These are phyloP conservation scores for Kwoniella europaea DNA, from an alignment of 768 basidiomycete genomes.

Conservation along the genomic window DNA sequence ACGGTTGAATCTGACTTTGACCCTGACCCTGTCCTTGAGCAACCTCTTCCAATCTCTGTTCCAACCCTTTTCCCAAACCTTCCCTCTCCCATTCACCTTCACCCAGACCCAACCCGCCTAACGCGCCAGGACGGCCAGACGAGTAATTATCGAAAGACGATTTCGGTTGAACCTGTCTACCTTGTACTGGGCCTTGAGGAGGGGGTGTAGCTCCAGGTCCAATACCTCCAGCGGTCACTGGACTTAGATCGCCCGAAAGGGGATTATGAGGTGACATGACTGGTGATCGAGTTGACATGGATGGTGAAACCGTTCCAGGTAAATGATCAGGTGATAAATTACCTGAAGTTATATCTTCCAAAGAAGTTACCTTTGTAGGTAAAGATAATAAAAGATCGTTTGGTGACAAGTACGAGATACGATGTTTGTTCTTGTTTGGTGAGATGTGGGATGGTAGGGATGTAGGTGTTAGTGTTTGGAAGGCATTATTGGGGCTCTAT, in stretches of 20 bases:
- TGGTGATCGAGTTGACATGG: constrained; percentile 36
- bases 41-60: constrained; percentile 73
- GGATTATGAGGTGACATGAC: constrained; percentile 17
- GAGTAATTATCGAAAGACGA: constrained; percentile 2
- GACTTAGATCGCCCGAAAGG: constrained; percentile 7
- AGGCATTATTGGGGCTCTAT: constrained; percentile 1
- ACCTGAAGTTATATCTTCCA: constrained; percentile 71
- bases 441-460: constrained; percentile 44
- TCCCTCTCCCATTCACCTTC: constrained; percentile 89
- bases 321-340: constrained; percentile 72
- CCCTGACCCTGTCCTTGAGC: constrained; percentile 26
- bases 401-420: constrained; percentile 81
- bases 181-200: background rate
- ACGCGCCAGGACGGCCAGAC: background rate
- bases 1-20: background rate
- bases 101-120: constrained; percentile 63
- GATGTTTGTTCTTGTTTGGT: constrained; percentile 40
- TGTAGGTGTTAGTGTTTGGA: constrained; percentile 18
- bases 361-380: constrained; percentile 72
- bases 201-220: constrained; percentile 2
- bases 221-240: background rate
- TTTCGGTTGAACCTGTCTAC: constrained; percentile 2
- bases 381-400: constrained; percentile 79
- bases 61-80: constrained; percentile 78
- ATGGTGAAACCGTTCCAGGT: constrained; percentile 62